Conservation (phyloP, 306 rosid species). For the Heteromeles arbutifolia region DNA sequence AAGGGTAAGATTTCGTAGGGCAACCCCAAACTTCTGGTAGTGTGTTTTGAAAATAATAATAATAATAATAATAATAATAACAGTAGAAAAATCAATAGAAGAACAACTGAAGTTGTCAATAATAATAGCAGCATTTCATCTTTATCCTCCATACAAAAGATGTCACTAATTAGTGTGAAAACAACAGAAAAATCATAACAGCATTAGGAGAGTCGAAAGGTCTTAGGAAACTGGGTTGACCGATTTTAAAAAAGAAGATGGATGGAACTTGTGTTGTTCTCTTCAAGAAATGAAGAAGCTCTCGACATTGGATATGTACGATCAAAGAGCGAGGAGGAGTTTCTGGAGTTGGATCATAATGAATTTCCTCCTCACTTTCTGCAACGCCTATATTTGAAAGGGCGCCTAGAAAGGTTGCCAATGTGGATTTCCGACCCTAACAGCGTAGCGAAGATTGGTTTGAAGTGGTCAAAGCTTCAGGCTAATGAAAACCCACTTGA, state of each 20-base stretch:
- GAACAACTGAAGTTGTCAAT: no score
- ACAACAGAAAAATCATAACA: background rate
- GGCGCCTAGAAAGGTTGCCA: background rate
- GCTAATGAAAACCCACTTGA: background rate
- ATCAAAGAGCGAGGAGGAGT: background rate
- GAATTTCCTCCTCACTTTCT: background rate
- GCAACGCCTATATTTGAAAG: background rate
- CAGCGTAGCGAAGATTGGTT: background rate
- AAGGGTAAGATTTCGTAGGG: no score
- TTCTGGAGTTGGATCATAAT: background rate
- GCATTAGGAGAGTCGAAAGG: background rate
- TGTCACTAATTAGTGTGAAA: constrained; percentile 1
- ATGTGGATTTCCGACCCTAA: background rate
- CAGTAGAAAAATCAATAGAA: no score
- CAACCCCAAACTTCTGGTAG: no score
- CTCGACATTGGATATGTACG: background rate
- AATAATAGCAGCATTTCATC: background rate
- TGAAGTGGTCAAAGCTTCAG: background rate
- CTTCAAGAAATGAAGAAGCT: background rate
- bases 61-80: no score
- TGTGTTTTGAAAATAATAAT: no score
- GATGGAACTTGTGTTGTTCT: background rate
- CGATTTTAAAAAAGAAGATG: background rate
- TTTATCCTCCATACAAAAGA: constrained; percentile 3
- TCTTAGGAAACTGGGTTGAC: background rate